Evolutionary conservation across 768 basidiomycete genomes (phyloP).

Genomic region (Pisolithus orientalis): DNA sequence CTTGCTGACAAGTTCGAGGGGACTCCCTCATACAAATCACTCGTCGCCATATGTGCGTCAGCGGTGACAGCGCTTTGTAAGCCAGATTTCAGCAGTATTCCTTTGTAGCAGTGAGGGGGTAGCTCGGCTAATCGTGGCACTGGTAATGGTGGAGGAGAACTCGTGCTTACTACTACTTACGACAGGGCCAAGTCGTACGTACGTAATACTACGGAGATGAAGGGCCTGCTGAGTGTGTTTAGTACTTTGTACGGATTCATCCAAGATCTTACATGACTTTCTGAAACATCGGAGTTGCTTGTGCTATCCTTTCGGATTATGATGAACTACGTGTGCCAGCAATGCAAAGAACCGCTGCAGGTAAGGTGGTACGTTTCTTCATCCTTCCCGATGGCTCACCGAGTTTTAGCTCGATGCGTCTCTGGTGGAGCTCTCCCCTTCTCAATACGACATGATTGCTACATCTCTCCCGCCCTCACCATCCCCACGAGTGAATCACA

Average conservation of each 20-base stretch:
- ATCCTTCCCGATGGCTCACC: conserved; percentile 4
- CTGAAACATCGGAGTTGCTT: no score
- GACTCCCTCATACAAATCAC: background rate
- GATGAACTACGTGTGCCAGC: conserved; percentile 66
- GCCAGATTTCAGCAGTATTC: background rate
- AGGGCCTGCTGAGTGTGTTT: no score
- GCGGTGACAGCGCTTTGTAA: background rate
- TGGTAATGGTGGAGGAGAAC: no score
- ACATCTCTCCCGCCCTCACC: conserved; percentile 57
- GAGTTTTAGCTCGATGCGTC: conserved; percentile 73
- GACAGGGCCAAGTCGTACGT: no score
- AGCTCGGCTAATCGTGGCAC: no score
- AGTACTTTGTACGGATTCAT: no score
- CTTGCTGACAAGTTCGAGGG: background rate
- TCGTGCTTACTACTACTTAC: no score
- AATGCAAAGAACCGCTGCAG: conserved; percentile 89
- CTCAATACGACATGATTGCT: conserved; percentile 82
- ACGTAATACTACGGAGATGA: no score
- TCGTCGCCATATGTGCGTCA: background rate
- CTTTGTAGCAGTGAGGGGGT: no score
- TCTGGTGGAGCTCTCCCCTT: conserved; percentile 78
- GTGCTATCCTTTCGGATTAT: background rate
- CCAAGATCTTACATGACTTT: no score
- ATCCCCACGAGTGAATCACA: conserved; percentile 30
- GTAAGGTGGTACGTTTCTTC: conserved; percentile 29